phyloP scores from a whole-genome alignment of 75 land plant genomes.

The Chamaecyparis obtusa region DNA sequence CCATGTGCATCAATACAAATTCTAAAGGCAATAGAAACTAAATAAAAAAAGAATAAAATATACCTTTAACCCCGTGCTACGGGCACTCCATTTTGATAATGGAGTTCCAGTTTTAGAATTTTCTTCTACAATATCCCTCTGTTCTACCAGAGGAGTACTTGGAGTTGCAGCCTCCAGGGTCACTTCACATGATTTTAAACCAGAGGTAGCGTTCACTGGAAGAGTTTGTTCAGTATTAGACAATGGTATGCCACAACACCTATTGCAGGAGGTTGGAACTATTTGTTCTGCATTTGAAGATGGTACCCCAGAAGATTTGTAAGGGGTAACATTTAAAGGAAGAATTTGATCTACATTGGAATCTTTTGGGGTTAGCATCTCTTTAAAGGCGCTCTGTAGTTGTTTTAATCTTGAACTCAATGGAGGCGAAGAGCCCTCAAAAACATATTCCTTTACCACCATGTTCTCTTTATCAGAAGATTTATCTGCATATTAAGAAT shows the following conservation, averaged over 20 bases:
- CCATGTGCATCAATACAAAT: background rate
- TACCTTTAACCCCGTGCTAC: constrained; percentile 66
- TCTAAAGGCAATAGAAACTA: background rate
- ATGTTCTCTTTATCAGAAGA: constrained; percentile 12
- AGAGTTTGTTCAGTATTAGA: background rate
- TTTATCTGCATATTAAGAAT: constrained; percentile 17
- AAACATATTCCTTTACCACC: background rate
- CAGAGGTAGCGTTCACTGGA: background rate
- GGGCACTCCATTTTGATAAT: constrained; percentile 48
- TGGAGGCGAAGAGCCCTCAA: constrained; percentile 38
- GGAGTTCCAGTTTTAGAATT: constrained; percentile 30
- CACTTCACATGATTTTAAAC: background rate
- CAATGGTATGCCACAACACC: background rate
- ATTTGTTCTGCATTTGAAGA: constrained; percentile 16
- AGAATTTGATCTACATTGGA: constrained; percentile 19
- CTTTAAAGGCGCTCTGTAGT: constrained; percentile 37
- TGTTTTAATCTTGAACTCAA: constrained; percentile 28
- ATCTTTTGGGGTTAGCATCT: constrained; percentile 56
- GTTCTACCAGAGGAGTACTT: constrained; percentile 14
- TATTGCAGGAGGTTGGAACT: background rate
- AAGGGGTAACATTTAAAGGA: background rate
- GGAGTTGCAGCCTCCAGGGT: constrained; percentile 34
- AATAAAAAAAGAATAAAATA: background rate
- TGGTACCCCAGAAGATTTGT: background rate
- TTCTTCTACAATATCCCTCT: constrained; percentile 4